These are phyloP conservation scores for Lentinula detonsa DNA, from an alignment of 768 basidiomycete species.

Conservation along the genomic window DNA sequence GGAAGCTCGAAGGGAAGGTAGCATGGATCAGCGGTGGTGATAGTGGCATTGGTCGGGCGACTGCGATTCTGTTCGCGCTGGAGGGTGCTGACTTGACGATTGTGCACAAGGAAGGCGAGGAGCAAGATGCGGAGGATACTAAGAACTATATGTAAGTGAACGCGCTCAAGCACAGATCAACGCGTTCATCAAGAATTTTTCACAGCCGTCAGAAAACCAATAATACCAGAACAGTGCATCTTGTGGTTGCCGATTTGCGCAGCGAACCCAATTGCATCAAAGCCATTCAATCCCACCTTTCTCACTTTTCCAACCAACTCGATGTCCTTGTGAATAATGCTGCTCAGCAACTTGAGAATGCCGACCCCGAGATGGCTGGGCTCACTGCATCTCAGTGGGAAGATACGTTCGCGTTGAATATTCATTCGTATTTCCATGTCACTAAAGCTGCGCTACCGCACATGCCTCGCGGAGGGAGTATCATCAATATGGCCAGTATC, in stretches of 20 bases:
- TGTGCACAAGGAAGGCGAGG: conserved; percentile 23
- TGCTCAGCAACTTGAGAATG: conserved; percentile 31
- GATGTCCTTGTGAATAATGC: conserved; percentile 39
- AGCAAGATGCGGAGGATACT: conserved; percentile 32
- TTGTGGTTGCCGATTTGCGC: conserved; percentile 30
- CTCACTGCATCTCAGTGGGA: conserved; percentile 37
- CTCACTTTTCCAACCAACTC: conserved; percentile 24
- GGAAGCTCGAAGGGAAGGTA: background rate
- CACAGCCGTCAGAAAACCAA: background rate
- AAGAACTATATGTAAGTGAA: conserved; percentile 23
- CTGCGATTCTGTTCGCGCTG: conserved; percentile 16
- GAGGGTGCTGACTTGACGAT: conserved; percentile 31
- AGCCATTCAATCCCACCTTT: conserved; percentile 31
- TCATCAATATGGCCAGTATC: conserved; percentile 36
- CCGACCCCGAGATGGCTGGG: conserved; percentile 25
- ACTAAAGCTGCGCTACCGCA: conserved; percentile 39
- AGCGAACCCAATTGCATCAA: conserved; percentile 29
- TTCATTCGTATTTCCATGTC: conserved; percentile 41
- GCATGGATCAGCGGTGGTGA: background rate
- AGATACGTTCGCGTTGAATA: conserved; percentile 30
- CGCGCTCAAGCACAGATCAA: background rate
- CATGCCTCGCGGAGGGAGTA: conserved; percentile 28
- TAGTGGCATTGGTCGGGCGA: conserved; percentile 4
- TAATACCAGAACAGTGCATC: conserved; percentile 10
- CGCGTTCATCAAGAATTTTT: background rate